phyloP scores from a whole-genome alignment of 2,329 filamentous ascomycete genomes.

The Orbilia quercus region DNA sequence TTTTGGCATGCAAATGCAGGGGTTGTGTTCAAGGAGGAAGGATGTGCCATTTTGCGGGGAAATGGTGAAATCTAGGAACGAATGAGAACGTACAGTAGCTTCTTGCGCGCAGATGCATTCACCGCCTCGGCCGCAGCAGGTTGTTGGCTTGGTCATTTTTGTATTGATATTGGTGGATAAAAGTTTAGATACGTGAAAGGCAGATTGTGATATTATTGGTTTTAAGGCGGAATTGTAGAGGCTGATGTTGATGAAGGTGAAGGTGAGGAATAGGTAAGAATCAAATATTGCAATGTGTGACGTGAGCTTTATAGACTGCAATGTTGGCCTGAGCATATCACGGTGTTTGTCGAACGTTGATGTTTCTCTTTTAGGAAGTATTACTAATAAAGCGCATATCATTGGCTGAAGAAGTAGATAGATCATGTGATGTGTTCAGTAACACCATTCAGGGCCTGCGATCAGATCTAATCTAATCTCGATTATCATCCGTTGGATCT shows the following conservation, averaged over 20 bases:
- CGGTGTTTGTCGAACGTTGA: slow-evolving; percentile 36
- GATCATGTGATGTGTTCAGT: neutral
- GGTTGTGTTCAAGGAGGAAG: neutral
- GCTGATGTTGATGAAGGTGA: slow-evolving; percentile 1
- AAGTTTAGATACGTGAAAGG: slow-evolving; percentile 3
- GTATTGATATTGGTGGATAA: neutral
- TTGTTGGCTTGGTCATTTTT: slow-evolving; percentile 50
- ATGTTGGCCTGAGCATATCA: too few relatives aligned
- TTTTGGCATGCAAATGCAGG: neutral
- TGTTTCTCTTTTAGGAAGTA: slow-evolving; percentile 7
- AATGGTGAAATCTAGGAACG: slow-evolving; percentile 34
- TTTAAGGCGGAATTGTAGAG: neutral
- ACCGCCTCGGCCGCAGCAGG: slow-evolving; percentile 45
- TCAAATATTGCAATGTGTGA: neutral
- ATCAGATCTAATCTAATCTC: slow-evolving; percentile 55
- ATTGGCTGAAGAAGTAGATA: slow-evolving; percentile 42
- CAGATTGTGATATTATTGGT: neutral
- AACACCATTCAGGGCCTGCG: neutral
- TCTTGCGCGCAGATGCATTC: slow-evolving; percentile 51
- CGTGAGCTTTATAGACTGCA: slow-evolving; percentile 42
- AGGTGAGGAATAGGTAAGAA: neutral
- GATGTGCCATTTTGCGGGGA: slow-evolving; percentile 54
- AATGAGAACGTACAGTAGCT: slow-evolving; percentile 54
- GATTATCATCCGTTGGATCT: slow-evolving; percentile 23
- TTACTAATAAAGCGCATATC: slow-evolving; percentile 20